phyloP scores from a whole-genome alignment of 805 yeast species.

The Hemisphaericaspora nanyangensis region DNA sequence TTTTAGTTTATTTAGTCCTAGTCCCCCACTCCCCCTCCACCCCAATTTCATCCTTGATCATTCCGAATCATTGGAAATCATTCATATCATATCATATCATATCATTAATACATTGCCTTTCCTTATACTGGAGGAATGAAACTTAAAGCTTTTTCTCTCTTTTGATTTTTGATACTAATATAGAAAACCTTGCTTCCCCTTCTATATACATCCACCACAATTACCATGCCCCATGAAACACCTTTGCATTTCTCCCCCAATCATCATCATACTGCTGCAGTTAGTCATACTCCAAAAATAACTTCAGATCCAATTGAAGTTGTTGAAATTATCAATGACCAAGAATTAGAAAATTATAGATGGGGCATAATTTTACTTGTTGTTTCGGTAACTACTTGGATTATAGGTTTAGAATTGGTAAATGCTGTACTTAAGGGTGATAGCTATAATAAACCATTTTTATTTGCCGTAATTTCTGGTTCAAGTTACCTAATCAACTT shows the following conservation, averaged over 20 bases:
- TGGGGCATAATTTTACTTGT: slow-evolving; percentile 41
- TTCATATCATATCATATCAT: no score
- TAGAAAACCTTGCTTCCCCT: no score
- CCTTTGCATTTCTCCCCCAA: not conserved
- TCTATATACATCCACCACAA: no score
- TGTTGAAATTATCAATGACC: slow-evolving; percentile 32
- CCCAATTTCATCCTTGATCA: no score
- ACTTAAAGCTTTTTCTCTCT: no score
- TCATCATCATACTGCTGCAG: no score
- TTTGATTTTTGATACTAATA: no score
- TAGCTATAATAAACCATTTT: slow-evolving; percentile 45
- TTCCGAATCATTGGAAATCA: no score
- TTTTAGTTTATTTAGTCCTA: no score
- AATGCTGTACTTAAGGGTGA: slow-evolving; percentile 47
- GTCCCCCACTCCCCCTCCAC: no score
- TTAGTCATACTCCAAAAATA: not conserved
- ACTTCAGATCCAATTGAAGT: slow-evolving; percentile 19
- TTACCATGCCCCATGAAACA: not conserved
- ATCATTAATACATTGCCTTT: no score
- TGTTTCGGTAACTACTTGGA: slow-evolving; percentile 45
- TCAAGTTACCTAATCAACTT: slow-evolving; percentile 44
- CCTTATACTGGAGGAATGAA: no score
- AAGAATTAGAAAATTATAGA: slow-evolving; percentile 41
- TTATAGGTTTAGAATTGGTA: slow-evolving; percentile 46
- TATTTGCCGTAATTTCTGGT: slow-evolving; percentile 47